Conservation (phyloP, 129 eudicot species). For the Mikania micrantha region DNA sequence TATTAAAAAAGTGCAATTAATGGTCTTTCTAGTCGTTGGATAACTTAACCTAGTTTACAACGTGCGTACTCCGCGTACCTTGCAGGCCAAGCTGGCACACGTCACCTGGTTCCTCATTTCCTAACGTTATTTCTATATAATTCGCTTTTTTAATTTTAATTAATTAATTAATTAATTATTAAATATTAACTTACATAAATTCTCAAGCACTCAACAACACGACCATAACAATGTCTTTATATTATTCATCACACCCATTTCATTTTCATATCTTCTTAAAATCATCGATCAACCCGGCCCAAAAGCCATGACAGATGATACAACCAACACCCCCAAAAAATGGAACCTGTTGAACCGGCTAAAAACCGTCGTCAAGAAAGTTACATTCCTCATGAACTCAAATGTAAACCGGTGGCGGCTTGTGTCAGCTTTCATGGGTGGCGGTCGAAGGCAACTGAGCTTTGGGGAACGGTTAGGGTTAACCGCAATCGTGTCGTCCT, state of each 20-base stretch:
- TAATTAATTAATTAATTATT: neutral
- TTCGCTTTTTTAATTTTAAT: too few species aligned
- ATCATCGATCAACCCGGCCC: neutral
- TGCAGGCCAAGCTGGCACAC: conserved; percentile 21
- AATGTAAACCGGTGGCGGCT: conserved; percentile 40
- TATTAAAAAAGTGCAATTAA: too few species aligned
- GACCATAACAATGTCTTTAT: neutral
- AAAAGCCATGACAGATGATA: conserved; percentile 1
- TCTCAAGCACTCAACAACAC: conserved; percentile 3
- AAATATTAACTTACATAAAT: neutral
- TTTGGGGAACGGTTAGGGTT: conserved; percentile 28
- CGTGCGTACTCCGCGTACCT: conserved; percentile 22
- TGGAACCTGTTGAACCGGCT: conserved; percentile 42
- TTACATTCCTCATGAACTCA: conserved; percentile 42
- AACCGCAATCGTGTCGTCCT: conserved; percentile 19
- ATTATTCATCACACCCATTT: conserved; percentile 5
- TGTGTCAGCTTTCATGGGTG: conserved; percentile 30
- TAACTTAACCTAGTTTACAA: conserved; percentile 20
- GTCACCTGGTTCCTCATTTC: conserved; percentile 8
- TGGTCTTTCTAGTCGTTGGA: neutral
- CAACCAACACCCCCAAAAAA: neutral
- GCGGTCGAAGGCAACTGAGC: conserved; percentile 38
- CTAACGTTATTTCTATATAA: conserved; percentile 3
- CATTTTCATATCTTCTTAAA: neutral
- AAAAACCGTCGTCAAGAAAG: conserved; percentile 47